A percentile compares a stretch with the other conserved stretches of the same genome.
phyloP scores from a whole-genome alignment of 2,329 filamentous ascomycete species.

The Aspergillus persii region DNA sequence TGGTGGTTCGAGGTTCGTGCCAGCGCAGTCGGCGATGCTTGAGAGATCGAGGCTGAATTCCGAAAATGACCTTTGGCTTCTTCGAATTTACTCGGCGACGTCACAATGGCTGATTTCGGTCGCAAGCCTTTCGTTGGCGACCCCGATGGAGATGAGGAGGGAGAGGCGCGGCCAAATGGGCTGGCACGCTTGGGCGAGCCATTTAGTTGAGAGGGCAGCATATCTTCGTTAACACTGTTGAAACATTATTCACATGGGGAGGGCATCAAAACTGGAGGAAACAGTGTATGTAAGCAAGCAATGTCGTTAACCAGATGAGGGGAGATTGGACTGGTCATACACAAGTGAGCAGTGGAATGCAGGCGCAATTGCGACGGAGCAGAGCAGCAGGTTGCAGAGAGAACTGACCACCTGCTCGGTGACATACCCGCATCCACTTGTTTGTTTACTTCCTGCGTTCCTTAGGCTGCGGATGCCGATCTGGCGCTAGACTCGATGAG shows the following conservation, averaged over 20 bases:
- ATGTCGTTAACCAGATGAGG: too few relatives aligned
- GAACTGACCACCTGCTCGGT: slow-evolving; percentile 1
- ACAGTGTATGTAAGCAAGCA: neutral
- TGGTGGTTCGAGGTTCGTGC: slow-evolving; percentile 41
- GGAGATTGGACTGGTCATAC: neutral
- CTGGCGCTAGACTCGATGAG: slow-evolving; percentile 24
- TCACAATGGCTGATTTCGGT: slow-evolving; percentile 74
- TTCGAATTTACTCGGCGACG: slow-evolving; percentile 51
- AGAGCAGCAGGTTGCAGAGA: slow-evolving; percentile 6
- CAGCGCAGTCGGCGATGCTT: slow-evolving; percentile 49
- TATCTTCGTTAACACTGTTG: slow-evolving; percentile 32
- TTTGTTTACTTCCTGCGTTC: slow-evolving; percentile 42
- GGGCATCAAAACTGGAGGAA: slow-evolving; percentile 14
- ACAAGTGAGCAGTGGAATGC: neutral
- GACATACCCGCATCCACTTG: slow-evolving; percentile 16
- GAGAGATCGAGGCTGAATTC: slow-evolving; percentile 63
- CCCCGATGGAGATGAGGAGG: slow-evolving; percentile 62
- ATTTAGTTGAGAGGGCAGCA: slow-evolving; percentile 58
- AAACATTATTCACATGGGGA: slow-evolving; percentile 26
- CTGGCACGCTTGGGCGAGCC: slow-evolving; percentile 74
- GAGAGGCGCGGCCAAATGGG: slow-evolving; percentile 65
- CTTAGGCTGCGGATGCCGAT: slow-evolving; percentile 32
- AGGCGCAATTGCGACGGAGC: slow-evolving; percentile 8
- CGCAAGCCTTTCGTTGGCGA: slow-evolving; percentile 46
- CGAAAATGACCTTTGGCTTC: slow-evolving; percentile 59